Percentiles rank a stretch among this genome's conserved stretches.
Evolutionary conservation across 805 yeast genomes (phyloP).

Genomic region (Monosporozyma servazzii): DNA sequence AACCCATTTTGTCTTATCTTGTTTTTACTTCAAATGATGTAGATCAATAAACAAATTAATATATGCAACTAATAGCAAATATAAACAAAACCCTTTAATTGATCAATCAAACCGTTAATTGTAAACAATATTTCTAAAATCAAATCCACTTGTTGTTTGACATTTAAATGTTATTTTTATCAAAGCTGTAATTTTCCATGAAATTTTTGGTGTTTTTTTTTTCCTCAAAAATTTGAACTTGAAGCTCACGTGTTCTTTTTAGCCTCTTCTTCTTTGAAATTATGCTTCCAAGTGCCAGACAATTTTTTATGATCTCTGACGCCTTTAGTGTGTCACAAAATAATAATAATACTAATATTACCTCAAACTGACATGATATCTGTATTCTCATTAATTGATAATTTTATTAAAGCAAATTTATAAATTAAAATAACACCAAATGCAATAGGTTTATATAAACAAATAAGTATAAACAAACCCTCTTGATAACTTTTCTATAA

Average conservation of each 20-base stretch:
- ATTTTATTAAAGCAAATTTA: not conserved
- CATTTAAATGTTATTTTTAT: not conserved
- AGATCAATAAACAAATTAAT: not conserved
- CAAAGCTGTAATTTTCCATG: not conserved
- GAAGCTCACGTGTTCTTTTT: not conserved
- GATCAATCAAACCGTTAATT: not conserved
- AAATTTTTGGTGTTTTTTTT: not conserved
- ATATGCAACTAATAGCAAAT: not conserved
- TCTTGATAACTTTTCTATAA: not conserved
- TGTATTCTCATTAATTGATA: too few species aligned
- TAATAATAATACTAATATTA: not conserved
- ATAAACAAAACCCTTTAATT: not conserved
- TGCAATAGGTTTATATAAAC: not conserved
- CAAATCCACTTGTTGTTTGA: not conserved
- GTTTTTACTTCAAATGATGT: not conserved
- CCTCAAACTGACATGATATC: not conserved
- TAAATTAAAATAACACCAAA: not conserved
- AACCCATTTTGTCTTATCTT: slow-evolving; percentile 56
- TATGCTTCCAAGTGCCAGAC: too few species aligned
- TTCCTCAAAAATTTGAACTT: not conserved
- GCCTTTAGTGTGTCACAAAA: too few species aligned
- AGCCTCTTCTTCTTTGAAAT: too few species aligned
- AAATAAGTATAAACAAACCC: not conserved
- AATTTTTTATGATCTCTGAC: too few species aligned
- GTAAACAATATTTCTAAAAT: not conserved